Evolutionary conservation across 2,329 filamentous ascomycete species (phyloP).

Genomic region (Aspergillus brunneoviolaceus): DNA sequence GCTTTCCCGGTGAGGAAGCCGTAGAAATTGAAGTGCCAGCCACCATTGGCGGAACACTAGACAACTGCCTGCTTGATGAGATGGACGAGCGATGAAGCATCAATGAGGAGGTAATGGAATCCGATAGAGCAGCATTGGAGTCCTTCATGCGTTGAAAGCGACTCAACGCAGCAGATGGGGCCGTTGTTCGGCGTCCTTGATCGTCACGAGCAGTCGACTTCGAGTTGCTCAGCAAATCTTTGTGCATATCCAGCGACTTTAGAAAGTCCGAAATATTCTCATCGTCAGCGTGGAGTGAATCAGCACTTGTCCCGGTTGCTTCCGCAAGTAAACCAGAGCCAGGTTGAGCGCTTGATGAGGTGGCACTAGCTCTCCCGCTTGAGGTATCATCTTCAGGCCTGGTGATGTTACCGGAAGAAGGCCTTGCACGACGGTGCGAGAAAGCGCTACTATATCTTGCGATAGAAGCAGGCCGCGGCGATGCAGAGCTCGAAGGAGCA

Average conservation of each 20-base stretch:
- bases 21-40: conserved; percentile 72
- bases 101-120: conserved; percentile 89
- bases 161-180: conserved; percentile 75
- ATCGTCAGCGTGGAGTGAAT: conserved; percentile 74
- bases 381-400: conserved; percentile 52
- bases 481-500: conserved; percentile 68
- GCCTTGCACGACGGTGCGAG: conserved; percentile 74
- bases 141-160: conserved; percentile 89
- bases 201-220: conserved; percentile 61
- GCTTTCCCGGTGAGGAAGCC: conserved; percentile 86
- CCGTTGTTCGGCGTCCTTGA: conserved; percentile 71
- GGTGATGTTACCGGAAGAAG: conserved; percentile 72
- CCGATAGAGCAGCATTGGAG: conserved; percentile 82
- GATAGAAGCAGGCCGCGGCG: conserved; percentile 75
- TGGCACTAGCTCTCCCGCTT: conserved; percentile 58
- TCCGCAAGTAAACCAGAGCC: conserved; percentile 78
- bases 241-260: conserved; percentile 82
- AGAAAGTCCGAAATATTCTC: conserved; percentile 93
- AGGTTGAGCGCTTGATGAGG: conserved; percentile 58
- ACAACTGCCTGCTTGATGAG: conserved; percentile 72
- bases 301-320: conserved; percentile 62
- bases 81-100: conserved; percentile 80
- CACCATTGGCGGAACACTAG: conserved; percentile 61
- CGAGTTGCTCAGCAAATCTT: conserved; percentile 72
- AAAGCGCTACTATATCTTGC: conserved; percentile 93